Evolutionary conservation across 345 rosid species (phyloP).

Genomic region (Toxicodendron radicans): DNA sequence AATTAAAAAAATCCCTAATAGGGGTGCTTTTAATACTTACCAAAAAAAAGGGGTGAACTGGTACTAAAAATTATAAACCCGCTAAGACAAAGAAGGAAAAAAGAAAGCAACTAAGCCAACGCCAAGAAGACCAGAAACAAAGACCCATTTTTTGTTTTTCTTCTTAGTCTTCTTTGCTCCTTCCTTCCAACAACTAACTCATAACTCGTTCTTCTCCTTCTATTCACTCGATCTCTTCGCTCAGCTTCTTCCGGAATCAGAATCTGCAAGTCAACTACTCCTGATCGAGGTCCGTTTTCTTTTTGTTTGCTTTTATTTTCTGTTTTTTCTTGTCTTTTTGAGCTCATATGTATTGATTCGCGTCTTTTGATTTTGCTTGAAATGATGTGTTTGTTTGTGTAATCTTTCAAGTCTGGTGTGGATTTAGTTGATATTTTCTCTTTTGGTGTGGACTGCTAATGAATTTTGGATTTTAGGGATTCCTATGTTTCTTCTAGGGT

Average conservation of each 20-base stretch:
- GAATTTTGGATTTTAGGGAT: background rate
- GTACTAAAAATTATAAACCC: too few relatives aligned
- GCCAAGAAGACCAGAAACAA: background rate
- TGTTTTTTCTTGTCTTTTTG: background rate
- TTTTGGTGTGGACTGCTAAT: background rate
- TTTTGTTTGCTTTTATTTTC: background rate
- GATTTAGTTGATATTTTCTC: background rate
- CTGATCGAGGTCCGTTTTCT: conserved; percentile 9
- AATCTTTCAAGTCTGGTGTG: too few relatives aligned
- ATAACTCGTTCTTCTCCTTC: background rate
- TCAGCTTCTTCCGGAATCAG: background rate
- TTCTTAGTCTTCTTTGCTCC: background rate
- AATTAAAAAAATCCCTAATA: too few relatives aligned
- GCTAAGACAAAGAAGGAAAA: background rate
- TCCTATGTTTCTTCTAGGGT: background rate
- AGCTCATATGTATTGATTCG: background rate
- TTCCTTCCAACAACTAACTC: background rate
- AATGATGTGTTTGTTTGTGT: background rate
- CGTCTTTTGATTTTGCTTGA: background rate
- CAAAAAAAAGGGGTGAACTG: too few relatives aligned
- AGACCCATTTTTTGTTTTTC: background rate
- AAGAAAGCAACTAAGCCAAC: background rate
- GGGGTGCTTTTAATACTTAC: too few relatives aligned
- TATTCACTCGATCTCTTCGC: background rate
- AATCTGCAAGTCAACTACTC: background rate